Conservation (phyloP, 257 asterid genomes). For the Perilla frutescens region DNA sequence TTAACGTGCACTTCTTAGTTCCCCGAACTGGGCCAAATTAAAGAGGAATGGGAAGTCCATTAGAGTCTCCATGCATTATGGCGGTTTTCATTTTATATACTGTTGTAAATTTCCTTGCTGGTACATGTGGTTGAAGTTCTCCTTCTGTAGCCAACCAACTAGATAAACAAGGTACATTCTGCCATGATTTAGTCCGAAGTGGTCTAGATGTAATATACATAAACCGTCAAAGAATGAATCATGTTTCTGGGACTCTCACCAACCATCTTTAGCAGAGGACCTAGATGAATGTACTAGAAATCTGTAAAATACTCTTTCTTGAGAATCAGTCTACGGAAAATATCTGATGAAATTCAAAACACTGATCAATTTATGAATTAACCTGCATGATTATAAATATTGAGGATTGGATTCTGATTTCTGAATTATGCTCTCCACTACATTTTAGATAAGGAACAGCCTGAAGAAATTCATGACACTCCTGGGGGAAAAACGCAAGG, state of each 20-base stretch:
- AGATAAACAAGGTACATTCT: background rate
- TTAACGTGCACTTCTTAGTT: slow-evolving; percentile 24
- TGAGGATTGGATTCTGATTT: background rate
- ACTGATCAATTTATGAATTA: background rate
- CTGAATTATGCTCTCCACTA: slow-evolving; percentile 19
- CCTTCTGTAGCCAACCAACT: slow-evolving; percentile 15
- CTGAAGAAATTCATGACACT: slow-evolving; percentile 57
- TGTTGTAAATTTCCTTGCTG: background rate
- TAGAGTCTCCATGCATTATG: background rate
- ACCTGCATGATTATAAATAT: background rate
- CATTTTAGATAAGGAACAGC: slow-evolving; percentile 63
- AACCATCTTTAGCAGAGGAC: background rate
- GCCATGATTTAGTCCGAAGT: background rate
- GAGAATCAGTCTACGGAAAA: background rate
- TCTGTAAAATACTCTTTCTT: background rate
- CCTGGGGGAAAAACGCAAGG: slow-evolving; percentile 38
- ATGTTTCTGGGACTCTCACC: slow-evolving; percentile 18
- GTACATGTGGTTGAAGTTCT: slow-evolving; percentile 3
- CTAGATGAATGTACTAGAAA: slow-evolving; percentile 5
- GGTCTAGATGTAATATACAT: slow-evolving; percentile 14
- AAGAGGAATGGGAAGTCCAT: background rate
- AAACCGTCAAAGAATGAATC: background rate
- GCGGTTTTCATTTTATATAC: slow-evolving; percentile 10
- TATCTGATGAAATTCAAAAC: background rate
- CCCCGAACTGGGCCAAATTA: slow-evolving; percentile 8